Conservation (phyloP, 805 yeast genomes). For the Lipomyces chichibuensis region DNA sequence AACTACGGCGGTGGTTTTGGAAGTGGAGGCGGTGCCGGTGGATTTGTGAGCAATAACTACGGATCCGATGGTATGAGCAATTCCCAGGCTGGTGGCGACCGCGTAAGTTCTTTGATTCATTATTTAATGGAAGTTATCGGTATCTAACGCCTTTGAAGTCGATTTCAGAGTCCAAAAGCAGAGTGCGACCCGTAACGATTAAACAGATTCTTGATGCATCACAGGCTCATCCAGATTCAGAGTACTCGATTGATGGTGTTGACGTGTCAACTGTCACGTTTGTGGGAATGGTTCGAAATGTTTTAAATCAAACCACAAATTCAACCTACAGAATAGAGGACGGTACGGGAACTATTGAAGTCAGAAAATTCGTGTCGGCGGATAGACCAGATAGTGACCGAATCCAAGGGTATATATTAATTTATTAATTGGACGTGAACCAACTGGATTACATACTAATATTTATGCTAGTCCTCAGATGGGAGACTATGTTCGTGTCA, state of each 20-base stretch:
- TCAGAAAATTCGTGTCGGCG: conserved; percentile 55
- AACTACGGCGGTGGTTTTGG: conserved; percentile 16
- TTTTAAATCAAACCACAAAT: conserved; percentile 51
- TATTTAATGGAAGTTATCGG: neutral
- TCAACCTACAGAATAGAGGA: conserved; percentile 60
- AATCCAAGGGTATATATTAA: neutral
- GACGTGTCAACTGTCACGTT: conserved; percentile 48
- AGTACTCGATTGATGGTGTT: conserved; percentile 56
- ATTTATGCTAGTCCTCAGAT: conserved; percentile 29
- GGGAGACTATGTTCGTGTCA: conserved; percentile 55
- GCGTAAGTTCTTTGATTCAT: conserved; percentile 10
- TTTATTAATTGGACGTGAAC: neutral
- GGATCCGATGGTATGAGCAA: conserved; percentile 17
- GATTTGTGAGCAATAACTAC: conserved; percentile 15
- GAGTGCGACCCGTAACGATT: conserved; percentile 60
- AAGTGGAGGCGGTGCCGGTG: conserved; percentile 18
- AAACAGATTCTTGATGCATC: conserved; percentile 60
- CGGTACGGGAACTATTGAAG: conserved; percentile 64
- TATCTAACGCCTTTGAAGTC: neutral
- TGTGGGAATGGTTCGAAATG: conserved; percentile 61
- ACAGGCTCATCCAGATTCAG: conserved; percentile 59
- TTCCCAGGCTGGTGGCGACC: conserved; percentile 26
- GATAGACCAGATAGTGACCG: conserved; percentile 33
- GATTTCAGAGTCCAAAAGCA: conserved; percentile 27
- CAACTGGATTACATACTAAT: neutral